Evolutionary conservation across 176 grass and related monocot genomes (phyloP), one percentile per base, ranked within the genome.

Genomic region (Aegilops umbellulata): DNA sequence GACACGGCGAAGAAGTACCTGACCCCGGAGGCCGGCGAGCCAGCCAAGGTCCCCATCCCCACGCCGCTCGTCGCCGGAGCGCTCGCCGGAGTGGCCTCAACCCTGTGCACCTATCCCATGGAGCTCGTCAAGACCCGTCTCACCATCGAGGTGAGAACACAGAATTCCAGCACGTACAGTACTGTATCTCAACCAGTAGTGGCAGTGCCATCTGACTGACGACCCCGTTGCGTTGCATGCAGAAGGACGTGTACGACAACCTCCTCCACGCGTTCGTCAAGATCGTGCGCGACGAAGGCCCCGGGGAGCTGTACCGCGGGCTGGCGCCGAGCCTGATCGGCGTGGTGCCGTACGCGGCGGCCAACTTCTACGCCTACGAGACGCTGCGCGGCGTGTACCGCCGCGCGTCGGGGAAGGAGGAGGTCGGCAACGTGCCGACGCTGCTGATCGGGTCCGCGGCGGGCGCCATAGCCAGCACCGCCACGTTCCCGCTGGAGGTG

Each of bases 401-500:
- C 27, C 90, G 88, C 19, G 80, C 82, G 10, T 87, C 88, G 8
- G 82, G 93, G 30, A 34, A 71, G 8, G 65, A 87, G 4, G 89
- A 95, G 62, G 85, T 94, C 58, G 82, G 86, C 14, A 65, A 65
- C 32, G 31, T 79, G 31, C 87, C 89, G 42, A 95, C 90, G 47
- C 87, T 97, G 61, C 79, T 95, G 24, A 93, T 97, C 12, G 95
- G 95, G 9, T 92, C 92, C 2, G 89, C 82, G 42, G 86, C 95
- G 12, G 92, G 90, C 26, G 89, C 92, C 24, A 97, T 97, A 61
- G 94, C 95, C 8, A 97, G 90, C 91, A 83, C 89, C 19, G 90
- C 90, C 17, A 97, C 95, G 4, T 97, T 97, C 88, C 95, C 95
- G n/a, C 92, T 97, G 5, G 95, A 97, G 82, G 95, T 97, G 80